Evolutionary conservation across 2,329 filamentous ascomycete species (phyloP), one percentile per base, ranked within the genome.

Genomic region (Aureobasidium sp.): DNA sequence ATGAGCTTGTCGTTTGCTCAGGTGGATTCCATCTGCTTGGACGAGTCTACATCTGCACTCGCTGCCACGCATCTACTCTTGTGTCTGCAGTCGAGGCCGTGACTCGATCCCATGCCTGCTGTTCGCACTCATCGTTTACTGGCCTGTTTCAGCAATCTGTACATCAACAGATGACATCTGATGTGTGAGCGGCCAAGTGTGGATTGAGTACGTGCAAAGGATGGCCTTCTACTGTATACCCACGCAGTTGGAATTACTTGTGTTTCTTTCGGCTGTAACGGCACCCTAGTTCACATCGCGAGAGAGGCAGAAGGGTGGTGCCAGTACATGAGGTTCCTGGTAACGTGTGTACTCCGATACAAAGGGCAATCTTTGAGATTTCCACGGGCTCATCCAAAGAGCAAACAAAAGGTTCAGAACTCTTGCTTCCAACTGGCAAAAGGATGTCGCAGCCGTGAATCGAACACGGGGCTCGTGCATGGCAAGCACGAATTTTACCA

Each of bases 401-500:
- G 9, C n/a, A 9, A 29, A 5, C 43, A 53, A 38, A 19, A 53
- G 21, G 35, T 25, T 15, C 6, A 15, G 5, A 7, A n/a, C 15
- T 29, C 35, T 40, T 13, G 17, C 10, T 6, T 11, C 19, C 6
- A 37, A 43, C 37, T 17, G 19, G 33, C 55, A 58, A 49, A 58
- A 58, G 33, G 29, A 38, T 58, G 55, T 58, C 55, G 55, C 55
- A 58, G 55, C 55, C 55, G 55, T 58, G 55, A 58, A 58, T 58
- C 55, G 55, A 58, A 58, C 55, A 58, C 55, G 55, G 55, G 55
- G 55, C 55, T 58, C 55, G 55, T 58, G 42, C 42, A 58, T 58
- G 55, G 55, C 55, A 58, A 58, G 42, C 42, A 58, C 55, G 55
- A 58, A 58, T 58, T 58, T 58, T 58, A 58, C 55, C 55, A 58